These are phyloP conservation scores for Gaillardinia entomophila DNA, from an alignment of 805 yeast genomes.

Conservation along the genomic window DNA sequence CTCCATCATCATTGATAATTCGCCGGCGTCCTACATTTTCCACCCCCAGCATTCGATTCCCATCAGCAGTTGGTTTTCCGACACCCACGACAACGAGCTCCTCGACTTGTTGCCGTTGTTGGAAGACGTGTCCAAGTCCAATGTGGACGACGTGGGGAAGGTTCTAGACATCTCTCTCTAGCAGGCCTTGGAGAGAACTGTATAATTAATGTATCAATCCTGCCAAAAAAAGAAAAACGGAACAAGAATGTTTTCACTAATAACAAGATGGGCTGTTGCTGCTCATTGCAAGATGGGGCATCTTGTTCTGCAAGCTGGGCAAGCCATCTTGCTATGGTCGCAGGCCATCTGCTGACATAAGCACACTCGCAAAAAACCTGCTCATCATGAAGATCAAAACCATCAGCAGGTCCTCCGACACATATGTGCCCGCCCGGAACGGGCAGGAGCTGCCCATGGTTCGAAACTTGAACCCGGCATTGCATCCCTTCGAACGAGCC, in stretches of 20 bases:
- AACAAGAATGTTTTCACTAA: neutral
- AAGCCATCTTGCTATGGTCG: neutral
- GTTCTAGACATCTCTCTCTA: conserved; percentile 61
- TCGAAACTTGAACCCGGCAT: conserved; percentile 84
- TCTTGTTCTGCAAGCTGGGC: conserved; percentile 4
- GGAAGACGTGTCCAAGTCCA: conserved; percentile 68
- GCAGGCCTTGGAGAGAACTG: neutral
- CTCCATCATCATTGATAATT: conserved; percentile 87
- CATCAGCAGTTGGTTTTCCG: conserved; percentile 96
- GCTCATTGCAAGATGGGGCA: conserved; percentile 4
- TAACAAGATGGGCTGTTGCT: conserved; percentile 6
- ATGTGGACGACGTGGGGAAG: conserved; percentile 78
- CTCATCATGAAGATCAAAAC: conserved; percentile 73
- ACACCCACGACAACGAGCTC: conserved; percentile 93
- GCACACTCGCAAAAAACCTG: neutral
- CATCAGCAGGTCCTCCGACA: conserved; percentile 82
- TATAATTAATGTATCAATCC: too few relatives aligned
- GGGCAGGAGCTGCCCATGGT: conserved; percentile 85
- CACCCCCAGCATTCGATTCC: conserved; percentile 99
- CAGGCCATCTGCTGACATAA: too few relatives aligned
- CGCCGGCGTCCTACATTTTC: conserved; percentile 96
- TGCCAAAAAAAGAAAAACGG: neutral
- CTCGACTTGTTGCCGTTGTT: conserved; percentile 86
- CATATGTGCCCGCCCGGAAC: conserved; percentile 86
- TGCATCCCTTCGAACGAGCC: conserved; percentile 96